These are phyloP conservation scores for Lizonia empirigonia DNA, from an alignment of 2,329 filamentous ascomycete species.

Conservation along the genomic window DNA sequence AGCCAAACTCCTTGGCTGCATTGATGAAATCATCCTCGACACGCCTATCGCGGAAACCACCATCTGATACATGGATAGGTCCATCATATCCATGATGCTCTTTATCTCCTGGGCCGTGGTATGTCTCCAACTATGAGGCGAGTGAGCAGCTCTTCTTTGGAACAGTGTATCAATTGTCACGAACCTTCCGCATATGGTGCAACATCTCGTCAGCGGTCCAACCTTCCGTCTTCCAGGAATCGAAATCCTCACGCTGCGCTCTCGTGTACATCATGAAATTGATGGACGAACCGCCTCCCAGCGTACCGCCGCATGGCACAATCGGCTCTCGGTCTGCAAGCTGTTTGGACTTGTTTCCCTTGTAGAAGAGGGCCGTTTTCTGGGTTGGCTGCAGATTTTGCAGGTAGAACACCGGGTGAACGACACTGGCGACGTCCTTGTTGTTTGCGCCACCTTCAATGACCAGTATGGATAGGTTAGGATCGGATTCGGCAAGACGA, in stretches of 20 bases:
- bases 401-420: conserved; percentile 59
- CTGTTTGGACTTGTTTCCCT: conserved; percentile 53
- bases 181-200: conserved; percentile 60
- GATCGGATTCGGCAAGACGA: conserved; percentile 58
- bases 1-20: conserved; percentile 56
- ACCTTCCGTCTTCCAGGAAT: conserved; percentile 59
- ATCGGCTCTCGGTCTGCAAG: conserved; percentile 55
- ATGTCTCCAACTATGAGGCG: conserved; percentile 58
- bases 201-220: conserved; percentile 60
- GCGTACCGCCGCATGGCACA: conserved; percentile 55
- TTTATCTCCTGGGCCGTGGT: conserved; percentile 54
- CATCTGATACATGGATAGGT: conserved; percentile 61
- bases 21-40: conserved; percentile 58
- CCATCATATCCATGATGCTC: conserved; percentile 60
- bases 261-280: conserved; percentile 54
- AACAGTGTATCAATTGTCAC: not conserved
- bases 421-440: conserved; percentile 57
- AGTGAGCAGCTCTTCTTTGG: not conserved
- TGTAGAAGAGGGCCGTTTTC: conserved; percentile 60
- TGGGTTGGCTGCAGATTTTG: conserved; percentile 56
- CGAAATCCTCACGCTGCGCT: conserved; percentile 55
- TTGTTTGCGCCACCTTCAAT: conserved; percentile 62
- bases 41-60: conserved; percentile 51
- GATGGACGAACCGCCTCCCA: conserved; percentile 63
- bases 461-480: conserved; percentile 57